These are phyloP conservation scores for Hansenula sp. DNA, from an alignment of 1,139 yeast species.

Conservation along the genomic window DNA sequence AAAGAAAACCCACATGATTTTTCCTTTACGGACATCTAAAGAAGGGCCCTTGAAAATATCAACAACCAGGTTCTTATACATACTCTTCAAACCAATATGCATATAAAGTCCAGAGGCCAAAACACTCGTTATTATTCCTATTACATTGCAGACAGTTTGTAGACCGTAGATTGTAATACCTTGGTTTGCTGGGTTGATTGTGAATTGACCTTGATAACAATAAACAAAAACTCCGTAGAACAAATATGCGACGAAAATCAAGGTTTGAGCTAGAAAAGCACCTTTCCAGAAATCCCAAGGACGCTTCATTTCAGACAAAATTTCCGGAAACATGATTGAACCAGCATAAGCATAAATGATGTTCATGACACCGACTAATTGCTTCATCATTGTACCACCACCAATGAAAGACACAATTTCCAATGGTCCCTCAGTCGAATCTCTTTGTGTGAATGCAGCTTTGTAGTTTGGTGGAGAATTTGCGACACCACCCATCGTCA, in stretches of 20 bases:
- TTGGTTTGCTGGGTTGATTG: slow-evolving; percentile 38
- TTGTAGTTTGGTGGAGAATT: slow-evolving; percentile 30
- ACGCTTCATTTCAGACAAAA: slow-evolving; percentile 42
- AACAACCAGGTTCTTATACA: slow-evolving; percentile 34
- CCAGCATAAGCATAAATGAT: slow-evolving; percentile 46
- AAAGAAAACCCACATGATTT: slow-evolving; percentile 31
- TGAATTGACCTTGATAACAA: slow-evolving; percentile 39
- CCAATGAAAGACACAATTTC: slow-evolving; percentile 22
- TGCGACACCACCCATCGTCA: slow-evolving; percentile 38
- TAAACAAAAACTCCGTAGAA: slow-evolving; percentile 39
- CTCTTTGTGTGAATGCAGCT: slow-evolving; percentile 26
- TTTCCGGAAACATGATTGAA: slow-evolving; percentile 40
- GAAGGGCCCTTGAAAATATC: slow-evolving; percentile 31
- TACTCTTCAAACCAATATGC: slow-evolving; percentile 39
- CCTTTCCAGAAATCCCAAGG: slow-evolving; percentile 46
- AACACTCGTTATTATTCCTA: slow-evolving; percentile 34
- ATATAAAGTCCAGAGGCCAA: slow-evolving; percentile 43
- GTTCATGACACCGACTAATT: slow-evolving; percentile 37
- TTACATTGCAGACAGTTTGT: slow-evolving; percentile 39
- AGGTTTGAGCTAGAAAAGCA: slow-evolving; percentile 37
- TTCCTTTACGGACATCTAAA: slow-evolving; percentile 30
- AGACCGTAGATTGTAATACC: slow-evolving; percentile 33
- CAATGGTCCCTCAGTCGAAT: slow-evolving; percentile 22
- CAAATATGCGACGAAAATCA: slow-evolving; percentile 35
- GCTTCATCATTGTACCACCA: slow-evolving; percentile 27